Conservation (phyloP, 306 rosid species). For the Cucumis melo region DNA sequence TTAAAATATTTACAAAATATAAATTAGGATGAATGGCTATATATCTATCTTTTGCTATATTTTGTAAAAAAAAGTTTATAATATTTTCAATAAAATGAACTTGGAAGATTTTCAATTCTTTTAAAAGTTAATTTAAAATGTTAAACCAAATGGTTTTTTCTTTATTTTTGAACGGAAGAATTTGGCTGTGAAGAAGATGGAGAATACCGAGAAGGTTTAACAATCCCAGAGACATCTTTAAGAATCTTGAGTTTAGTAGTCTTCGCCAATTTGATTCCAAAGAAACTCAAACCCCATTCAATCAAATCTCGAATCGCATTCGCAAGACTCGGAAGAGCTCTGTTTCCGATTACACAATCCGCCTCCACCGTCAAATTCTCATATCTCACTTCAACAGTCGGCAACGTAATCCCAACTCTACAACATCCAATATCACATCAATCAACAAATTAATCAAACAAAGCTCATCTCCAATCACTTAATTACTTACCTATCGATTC, state of each 20-base stretch:
- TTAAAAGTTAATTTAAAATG: no score
- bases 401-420: constrained; percentile 82
- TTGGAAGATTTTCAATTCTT: no score
- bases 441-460: neutral
- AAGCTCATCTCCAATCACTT: neutral
- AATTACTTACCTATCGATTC: constrained; percentile 40
- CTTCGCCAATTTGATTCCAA: constrained; percentile 50
- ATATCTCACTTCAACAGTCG: constrained; percentile 72
- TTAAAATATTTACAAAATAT: no score
- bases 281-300: constrained; percentile 35
- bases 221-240: constrained; percentile 56
- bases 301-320: constrained; percentile 34
- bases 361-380: constrained; percentile 59
- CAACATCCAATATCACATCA: neutral
- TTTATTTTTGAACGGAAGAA: no score
- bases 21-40: no score
- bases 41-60: no score
- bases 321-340: constrained; percentile 75
- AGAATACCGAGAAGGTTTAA: constrained; percentile 62
- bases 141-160: no score
- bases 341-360: constrained; percentile 53
- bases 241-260: constrained; percentile 64
- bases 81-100: no score
- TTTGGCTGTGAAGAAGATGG: neutral
- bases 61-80: no score